Conservation (phyloP, 192 early-diverging fungal species). For the Rhizophagus prolifer region DNA sequence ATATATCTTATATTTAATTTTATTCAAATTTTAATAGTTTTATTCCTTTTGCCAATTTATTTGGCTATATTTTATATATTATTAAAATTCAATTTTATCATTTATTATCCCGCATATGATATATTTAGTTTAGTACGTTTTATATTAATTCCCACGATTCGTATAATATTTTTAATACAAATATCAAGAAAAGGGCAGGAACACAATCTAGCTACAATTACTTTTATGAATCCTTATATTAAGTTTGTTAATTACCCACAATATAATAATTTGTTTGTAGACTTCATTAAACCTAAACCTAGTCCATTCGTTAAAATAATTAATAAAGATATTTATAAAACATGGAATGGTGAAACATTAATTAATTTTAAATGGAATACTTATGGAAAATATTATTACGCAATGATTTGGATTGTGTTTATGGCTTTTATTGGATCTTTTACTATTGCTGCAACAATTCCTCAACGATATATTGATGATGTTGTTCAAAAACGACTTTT, state of each 20-base stretch:
- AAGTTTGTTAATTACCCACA: neutral
- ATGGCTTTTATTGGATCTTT: neutral
- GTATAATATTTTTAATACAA: too few species aligned
- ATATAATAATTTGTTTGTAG: neutral
- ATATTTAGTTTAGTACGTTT: too few species aligned
- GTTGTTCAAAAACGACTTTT: neutral
- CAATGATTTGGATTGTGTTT: neutral
- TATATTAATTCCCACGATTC: too few species aligned
- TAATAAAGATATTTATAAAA: neutral
- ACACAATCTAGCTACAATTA: too few species aligned
- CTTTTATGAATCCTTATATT: too few species aligned
- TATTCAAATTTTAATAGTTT: too few species aligned
- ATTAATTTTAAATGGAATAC: slow-evolving; percentile 1
- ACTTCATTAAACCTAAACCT: neutral
- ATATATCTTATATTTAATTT: too few species aligned
- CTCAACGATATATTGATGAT: neutral
- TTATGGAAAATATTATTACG: slow-evolving; percentile 6
- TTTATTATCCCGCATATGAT: too few species aligned
- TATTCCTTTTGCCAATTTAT: too few species aligned
- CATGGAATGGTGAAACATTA: neutral
- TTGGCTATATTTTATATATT: too few species aligned
- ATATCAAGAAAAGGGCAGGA: too few species aligned
- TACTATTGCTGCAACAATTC: neutral
- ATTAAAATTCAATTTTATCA: too few species aligned
- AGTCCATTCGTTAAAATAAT: neutral